Percentiles rank a stretch among this genome's conserved stretches.
Conservation (phyloP, 1,284 basidiomycete genomes). For the Agaricales sp. region DNA sequence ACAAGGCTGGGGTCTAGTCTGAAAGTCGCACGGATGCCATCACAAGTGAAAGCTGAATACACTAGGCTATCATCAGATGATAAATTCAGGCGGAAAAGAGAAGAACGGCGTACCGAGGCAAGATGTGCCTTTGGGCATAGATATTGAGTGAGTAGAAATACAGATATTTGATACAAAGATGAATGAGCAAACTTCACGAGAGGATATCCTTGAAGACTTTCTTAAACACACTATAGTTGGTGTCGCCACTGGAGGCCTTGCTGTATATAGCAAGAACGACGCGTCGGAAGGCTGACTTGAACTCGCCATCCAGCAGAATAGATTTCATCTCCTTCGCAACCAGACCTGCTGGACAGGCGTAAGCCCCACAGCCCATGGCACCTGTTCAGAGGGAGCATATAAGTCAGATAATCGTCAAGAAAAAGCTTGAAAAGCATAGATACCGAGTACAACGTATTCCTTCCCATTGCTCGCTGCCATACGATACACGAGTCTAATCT, state of each 20-base stretch:
- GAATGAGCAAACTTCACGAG: not conserved
- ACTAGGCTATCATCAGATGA: no score
- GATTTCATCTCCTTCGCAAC: conserved; percentile 33
- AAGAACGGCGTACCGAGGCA: no score
- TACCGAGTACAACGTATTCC: conserved; percentile 29
- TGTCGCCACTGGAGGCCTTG: not conserved
- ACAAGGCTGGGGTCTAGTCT: no score
- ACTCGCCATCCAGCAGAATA: conserved; percentile 30
- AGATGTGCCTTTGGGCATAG: no score
- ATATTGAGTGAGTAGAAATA: no score
- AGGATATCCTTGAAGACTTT: not conserved
- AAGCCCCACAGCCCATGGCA: conserved; percentile 37
- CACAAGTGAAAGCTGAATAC: no score
- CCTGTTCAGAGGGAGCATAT: conserved; percentile 15
- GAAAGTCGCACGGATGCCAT: no score
- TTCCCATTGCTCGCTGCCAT: conserved; percentile 30
- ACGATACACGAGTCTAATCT: conserved; percentile 32
- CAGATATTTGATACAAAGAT: no score
- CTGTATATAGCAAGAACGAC: conserved; percentile 32
- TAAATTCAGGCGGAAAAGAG: no score
- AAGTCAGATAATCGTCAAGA: not conserved
- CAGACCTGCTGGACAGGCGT: conserved; percentile 27
- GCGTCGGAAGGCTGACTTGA: conserved; percentile 30
- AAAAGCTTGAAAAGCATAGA: conserved; percentile 1
- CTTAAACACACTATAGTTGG: not conserved